These are phyloP conservation scores for Fraxinus sp. DNA, from an alignment of 305 asterid species.

Conservation along the genomic window DNA sequence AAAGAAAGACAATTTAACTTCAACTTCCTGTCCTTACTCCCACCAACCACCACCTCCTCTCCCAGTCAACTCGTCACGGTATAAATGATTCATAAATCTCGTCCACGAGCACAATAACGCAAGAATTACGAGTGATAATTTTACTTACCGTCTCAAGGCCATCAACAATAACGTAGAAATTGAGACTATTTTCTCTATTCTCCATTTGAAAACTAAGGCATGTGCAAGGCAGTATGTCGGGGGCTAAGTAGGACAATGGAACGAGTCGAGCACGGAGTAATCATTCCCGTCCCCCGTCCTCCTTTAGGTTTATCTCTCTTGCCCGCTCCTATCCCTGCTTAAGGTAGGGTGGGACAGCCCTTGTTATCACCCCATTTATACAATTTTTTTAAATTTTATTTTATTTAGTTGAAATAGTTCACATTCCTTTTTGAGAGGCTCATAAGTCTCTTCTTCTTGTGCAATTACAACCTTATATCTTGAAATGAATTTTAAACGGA, in stretches of 20 bases:
- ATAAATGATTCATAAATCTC: no score
- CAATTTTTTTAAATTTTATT: not conserved
- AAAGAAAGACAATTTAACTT: no score
- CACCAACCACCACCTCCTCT: not conserved
- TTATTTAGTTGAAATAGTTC: not conserved
- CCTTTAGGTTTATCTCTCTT: not conserved
- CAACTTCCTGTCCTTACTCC: not conserved
- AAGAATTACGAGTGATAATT: not conserved
- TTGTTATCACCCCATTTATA: not conserved
- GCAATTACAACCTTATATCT: not conserved
- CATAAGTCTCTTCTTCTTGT: not conserved
- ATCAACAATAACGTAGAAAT: not conserved
- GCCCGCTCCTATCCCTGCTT: not conserved
- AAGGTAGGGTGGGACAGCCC: not conserved
- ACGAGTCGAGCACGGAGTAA: not conserved
- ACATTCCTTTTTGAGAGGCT: not conserved
- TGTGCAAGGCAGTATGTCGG: not conserved
- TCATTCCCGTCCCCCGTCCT: not conserved
- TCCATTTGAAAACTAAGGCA: not conserved
- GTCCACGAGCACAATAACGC: not conserved
- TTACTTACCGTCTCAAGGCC: not conserved
- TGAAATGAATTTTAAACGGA: not conserved
- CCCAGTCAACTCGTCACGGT: no score
- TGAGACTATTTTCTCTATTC: not conserved
- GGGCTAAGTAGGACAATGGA: not conserved